Base-by-base conservation (phyloP, 2,329 filamentous ascomycete genomes). In the Colletotrichum kahawae region DNA sequence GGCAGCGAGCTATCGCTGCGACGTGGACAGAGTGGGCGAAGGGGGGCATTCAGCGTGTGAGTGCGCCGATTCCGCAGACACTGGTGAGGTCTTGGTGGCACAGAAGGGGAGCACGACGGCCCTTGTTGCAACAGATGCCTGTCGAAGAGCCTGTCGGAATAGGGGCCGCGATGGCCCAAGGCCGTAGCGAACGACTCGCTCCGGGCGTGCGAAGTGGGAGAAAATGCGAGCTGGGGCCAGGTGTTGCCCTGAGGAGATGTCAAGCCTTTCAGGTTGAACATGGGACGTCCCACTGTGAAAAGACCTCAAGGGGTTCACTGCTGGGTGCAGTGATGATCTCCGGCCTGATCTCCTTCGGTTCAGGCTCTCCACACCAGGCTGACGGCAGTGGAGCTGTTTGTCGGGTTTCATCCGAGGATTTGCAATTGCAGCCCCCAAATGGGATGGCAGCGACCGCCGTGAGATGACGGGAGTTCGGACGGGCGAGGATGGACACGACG, bases 381-480 rank as follows among this genome's bases (percentile, higher is more conserved):
- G 56, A 59, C 63, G 63, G n/a, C 27, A 34, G 63, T 72, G 72
- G 72, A 21, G 38, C 13, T 48, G 9, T 16, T 54, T 24, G 56
- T 75, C 69, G 69, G 69, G 48, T 67, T 75, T 67, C 72, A 72
- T 68, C 72, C 63, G 69, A 75, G 63, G 48, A 75, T 51, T 72
- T 67, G 68, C 69, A 60, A 29, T 72, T 48, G 62, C 43, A 57
- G 63, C 56, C 63, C 63, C 56, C 63, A 51, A 67, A 24, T 67
- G 64, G 24, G 63, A 72, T 34, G 36, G 16, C 56, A 59, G 54
- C 62, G 57, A 33, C 38, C 66, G 36, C 16, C 34, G 27, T 33
- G 34, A 24, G 34, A 60, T 36, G n/a, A 57, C 7, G 21, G n/a
- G 16, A 63, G 70, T 59, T 66, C 70, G 48, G 64, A 76, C 64